Base-by-base conservation (phyloP, 2,329 filamentous ascomycete genomes). In the Ophiocordyceps unilateralis region DNA sequence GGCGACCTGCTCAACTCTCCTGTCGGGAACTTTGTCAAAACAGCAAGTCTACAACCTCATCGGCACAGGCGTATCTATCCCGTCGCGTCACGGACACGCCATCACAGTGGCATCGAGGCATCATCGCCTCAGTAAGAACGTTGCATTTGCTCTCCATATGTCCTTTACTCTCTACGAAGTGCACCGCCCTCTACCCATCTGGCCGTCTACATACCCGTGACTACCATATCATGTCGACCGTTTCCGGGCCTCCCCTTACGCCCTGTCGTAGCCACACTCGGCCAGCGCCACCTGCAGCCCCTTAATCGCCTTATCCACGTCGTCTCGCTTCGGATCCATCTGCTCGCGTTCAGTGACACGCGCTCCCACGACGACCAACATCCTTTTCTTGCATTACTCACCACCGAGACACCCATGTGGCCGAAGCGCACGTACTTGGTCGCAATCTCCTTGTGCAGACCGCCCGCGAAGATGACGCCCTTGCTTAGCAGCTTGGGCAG, bases 371-470 rank as follows among this genome's bases (percentile, higher is more conserved):
- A 32, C n/a, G 12, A 28, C 11, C 22, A 8, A 12, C n/a, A n/a
- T n/a, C n/a, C n/a, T n/a, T n/a, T n/a, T n/a, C n/a, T n/a, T n/a
- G 12, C 23, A n/a, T 6, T 9, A 21, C 76, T 65, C 64, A 79
- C 76, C 51, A 88, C 82, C 58, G 83, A 91, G 48, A 96, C 85
- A 52, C 91, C 91, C 91, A 98, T 98, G 62, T 96, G 91, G 38
- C 91, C 91, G 55, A 98, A 91, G 23, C 91, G 78, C 52, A 98
- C 83, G 61, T 98, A 98, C 67, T 84, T 91, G 48, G 83, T 68
- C 3, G 84, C 88, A 61, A 94, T 93, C 60, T 93, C 85, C 72
- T 91, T 94, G 70, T 98, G 91, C 53, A 98, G 73, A 47, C 91
- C 91, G 46, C 87, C 91, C 21, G 91, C 91, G 59, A 96, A 96